A percentile compares a stretch with the other conserved stretches of the same genome.
Conservation (phyloP, 2,329 filamentous ascomycete genomes). For the Waltergamsia citrina region DNA sequence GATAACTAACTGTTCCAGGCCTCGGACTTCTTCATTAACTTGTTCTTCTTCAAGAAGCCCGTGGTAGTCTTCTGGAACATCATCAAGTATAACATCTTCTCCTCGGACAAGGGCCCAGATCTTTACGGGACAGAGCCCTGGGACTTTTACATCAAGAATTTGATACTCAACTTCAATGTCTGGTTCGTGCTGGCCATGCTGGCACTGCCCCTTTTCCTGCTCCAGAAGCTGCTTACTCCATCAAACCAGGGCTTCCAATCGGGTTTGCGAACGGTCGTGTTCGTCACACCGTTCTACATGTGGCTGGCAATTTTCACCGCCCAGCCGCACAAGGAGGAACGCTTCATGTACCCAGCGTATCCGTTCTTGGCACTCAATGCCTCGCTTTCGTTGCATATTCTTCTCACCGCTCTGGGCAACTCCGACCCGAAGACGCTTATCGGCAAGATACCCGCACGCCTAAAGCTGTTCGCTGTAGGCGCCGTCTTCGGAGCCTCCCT, state of each 20-base stretch:
- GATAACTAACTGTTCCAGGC: conserved; percentile 33
- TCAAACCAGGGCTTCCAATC: conserved; percentile 57
- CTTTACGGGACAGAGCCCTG: conserved; percentile 95
- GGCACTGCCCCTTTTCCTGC: conserved; percentile 63
- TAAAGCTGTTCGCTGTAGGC: conserved; percentile 61
- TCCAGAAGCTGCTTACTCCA: conserved; percentile 59
- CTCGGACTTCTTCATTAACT: conserved; percentile 62
- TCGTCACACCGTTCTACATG: conserved; percentile 81
- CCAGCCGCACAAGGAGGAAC: conserved; percentile 94
- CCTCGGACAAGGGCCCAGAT: conserved; percentile 70
- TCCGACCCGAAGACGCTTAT: conserved; percentile 56
- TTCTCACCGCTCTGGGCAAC: conserved; percentile 66
- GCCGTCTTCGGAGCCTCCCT: conserved; percentile 53
- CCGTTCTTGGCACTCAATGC: conserved; percentile 86
- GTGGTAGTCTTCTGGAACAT: conserved; percentile 84
- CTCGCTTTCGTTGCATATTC: conserved; percentile 71
- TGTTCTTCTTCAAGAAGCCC: conserved; percentile 75
- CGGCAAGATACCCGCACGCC: conserved; percentile 60
- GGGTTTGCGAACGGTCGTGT: conserved; percentile 65
- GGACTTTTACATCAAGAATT: conserved; percentile 91
- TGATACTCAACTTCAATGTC: conserved; percentile 88
- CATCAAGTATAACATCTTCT: conserved; percentile 90
- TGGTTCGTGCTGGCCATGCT: conserved; percentile 79
- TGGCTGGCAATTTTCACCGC: conserved; percentile 88
- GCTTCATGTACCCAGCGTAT: conserved; percentile 97